Evolutionary conservation across 148 eudicot species (phyloP), one percentile per base, ranked within the genome.

Genomic region (Agrostemma githago): DNA sequence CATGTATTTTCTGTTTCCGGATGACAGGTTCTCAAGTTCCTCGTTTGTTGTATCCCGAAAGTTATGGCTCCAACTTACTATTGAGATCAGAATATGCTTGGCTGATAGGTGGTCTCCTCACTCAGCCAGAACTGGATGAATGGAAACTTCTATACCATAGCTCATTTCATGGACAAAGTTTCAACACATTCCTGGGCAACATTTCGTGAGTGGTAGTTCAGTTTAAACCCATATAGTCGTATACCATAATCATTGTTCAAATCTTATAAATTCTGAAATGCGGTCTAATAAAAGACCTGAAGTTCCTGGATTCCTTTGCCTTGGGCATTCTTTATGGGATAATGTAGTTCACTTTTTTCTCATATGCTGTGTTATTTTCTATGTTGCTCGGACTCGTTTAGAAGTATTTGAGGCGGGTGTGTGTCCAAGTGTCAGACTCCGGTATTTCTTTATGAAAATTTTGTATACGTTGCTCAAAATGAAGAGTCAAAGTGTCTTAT

Each of bases 141-240:
- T 94, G 98, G 98, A 89, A 87, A 77, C 97, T 94, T 77, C 67
- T 94, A 77, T 94, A 94, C 83, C 90, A 94, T 63, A 94, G 98
- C 74, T 82, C 88, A 66, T 65, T 81, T 56, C 86, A 89, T 82
- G 98, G 98, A 72, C 78, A 71, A 73, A 94, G 98, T 80, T 94
- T 94, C 85, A 94, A 80, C 80, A 89, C 98, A 72, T 94, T 94
- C 83, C 74, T 89, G 67, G 97, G 98, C 76, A 85, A 81, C 74
- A 76, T 91, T 73, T 80, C 81, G 98, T 94, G 82, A 90, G 98
- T 81, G 76, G 6, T 76, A 82, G 59, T 43, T 75, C 39, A 53
- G 34, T 46, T 51, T 78, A 57, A 54, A 4, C 77, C 46, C 53
- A 41, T 48, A 51, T 4, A 42, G 21, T 54, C 34, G 43, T 15